Evolutionary conservation across 345 rosid species (phyloP).

Genomic region (Hibiscus tridactylites): DNA sequence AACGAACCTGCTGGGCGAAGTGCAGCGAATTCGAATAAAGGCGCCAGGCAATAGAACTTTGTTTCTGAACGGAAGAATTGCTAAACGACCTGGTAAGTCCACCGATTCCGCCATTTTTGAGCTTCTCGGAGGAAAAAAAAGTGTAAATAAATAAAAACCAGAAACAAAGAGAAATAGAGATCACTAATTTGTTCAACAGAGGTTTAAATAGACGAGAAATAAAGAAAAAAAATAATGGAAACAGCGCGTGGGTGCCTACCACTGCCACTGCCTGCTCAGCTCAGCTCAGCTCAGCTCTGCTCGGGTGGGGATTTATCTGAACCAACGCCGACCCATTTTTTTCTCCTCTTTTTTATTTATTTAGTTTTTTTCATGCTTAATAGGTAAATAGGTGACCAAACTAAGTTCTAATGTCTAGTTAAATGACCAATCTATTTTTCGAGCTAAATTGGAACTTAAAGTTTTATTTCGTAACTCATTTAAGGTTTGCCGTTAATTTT

Average conservation of each 20-base stretch:
- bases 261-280: background rate
- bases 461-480: too few relatives aligned
- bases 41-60: slow-evolving; percentile 98
- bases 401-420: too few relatives aligned
- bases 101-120: slow-evolving; percentile 74
- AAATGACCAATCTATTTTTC: too few relatives aligned
- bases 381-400: too few relatives aligned
- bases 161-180: background rate
- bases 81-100: slow-evolving; percentile 84
- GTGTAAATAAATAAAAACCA: background rate
- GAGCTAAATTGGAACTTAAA: too few relatives aligned
- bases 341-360: background rate
- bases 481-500: too few relatives aligned
- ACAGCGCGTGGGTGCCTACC: background rate
- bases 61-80: slow-evolving; percentile 94
- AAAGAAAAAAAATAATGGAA: background rate
- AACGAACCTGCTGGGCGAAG: slow-evolving; percentile 76
- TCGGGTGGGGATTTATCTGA: background rate
- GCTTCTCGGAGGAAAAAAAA: background rate
- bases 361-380: background rate
- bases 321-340: background rate
- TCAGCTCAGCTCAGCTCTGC: background rate
- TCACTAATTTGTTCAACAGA: background rate
- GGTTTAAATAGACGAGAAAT: background rate
- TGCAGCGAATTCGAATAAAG: slow-evolving; percentile 96